These are phyloP conservation scores for Heracleum sosnowskyi DNA, from an alignment of 129 eudicot genomes.

Conservation along the genomic window DNA sequence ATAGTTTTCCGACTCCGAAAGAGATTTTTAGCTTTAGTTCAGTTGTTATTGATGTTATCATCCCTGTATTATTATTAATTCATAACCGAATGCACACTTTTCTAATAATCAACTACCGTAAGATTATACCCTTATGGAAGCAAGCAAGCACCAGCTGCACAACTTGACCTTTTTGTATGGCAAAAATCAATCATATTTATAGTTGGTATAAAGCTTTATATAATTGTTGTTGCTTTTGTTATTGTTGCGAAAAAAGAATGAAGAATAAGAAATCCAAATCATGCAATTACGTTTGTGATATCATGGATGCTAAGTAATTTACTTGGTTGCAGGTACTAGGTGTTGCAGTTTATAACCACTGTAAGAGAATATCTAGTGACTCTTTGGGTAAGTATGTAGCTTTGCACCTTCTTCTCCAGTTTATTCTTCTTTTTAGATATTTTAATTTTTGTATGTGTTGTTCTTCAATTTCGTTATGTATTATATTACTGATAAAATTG, in stretches of 20 bases:
- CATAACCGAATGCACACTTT: neutral
- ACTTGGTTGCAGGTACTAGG: too few relatives aligned
- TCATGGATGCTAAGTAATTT: too few relatives aligned
- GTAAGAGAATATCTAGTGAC: too few relatives aligned
- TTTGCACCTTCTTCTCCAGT: neutral
- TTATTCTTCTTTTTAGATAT: constrained; percentile 1
- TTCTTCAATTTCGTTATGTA: neutral
- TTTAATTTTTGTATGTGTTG: too few relatives aligned
- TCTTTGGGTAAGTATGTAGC: constrained; percentile 33
- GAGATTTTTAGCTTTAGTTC: constrained; percentile 40
- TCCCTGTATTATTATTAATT: neutral
- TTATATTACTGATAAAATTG: neutral
- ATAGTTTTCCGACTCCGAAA: constrained; percentile 77
- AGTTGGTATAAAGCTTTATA: neutral
- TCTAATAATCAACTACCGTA: too few relatives aligned
- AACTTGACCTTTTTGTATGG: neutral
- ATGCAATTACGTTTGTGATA: neutral
- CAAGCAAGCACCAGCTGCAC: neutral
- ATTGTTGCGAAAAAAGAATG: too few relatives aligned
- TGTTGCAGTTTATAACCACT: too few relatives aligned
- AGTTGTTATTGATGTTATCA: neutral
- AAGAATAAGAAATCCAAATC: too few relatives aligned
- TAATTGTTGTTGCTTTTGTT: too few relatives aligned
- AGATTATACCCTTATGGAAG: too few relatives aligned
- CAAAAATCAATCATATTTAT: neutral